These are phyloP conservation scores for Ustilago sp. DNA, from an alignment of 1,284 basidiomycete genomes.

Conservation along the genomic window DNA sequence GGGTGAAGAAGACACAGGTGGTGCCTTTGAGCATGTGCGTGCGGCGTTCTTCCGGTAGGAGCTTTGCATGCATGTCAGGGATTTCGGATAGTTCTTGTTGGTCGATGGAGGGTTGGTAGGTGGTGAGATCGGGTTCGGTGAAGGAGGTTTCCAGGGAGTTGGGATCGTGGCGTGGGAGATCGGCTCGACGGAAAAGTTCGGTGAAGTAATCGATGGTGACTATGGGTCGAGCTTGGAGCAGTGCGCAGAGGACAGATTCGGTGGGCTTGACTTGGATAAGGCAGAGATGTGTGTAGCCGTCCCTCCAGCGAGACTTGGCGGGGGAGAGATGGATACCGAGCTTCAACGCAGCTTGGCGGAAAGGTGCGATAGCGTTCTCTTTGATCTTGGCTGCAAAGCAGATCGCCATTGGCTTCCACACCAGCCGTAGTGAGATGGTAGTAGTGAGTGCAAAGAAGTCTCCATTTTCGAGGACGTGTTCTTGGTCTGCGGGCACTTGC, in stretches of 20 bases:
- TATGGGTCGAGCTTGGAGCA: conserved; percentile 37
- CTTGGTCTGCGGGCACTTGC: conserved; percentile 31
- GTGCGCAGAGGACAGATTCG: conserved; percentile 41
- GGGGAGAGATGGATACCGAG: conserved; percentile 46
- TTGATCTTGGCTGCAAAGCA: conserved; percentile 49
- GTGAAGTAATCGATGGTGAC: conserved; percentile 45
- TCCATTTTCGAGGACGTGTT: conserved; percentile 30
- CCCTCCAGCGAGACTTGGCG: conserved; percentile 40
- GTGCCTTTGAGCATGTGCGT: conserved; percentile 53
- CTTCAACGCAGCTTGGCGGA: conserved; percentile 15
- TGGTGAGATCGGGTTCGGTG: conserved; percentile 26
- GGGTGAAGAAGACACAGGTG: conserved; percentile 48
- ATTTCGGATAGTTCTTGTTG: conserved; percentile 37
- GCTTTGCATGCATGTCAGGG: conserved; percentile 22
- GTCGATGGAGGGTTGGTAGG: conserved; percentile 40
- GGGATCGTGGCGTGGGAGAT: conserved; percentile 39
- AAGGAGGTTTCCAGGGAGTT: conserved; percentile 44
- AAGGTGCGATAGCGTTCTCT: conserved; percentile 28
- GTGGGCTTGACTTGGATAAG: conserved; percentile 46
- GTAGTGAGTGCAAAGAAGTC: conserved; percentile 46
- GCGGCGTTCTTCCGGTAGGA: conserved; percentile 31
- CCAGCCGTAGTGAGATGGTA: conserved; percentile 44
- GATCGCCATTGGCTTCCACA: conserved; percentile 42
- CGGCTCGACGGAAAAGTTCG: conserved; percentile 44
- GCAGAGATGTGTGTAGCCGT: conserved; percentile 53